Percentiles rank a stretch among this genome's conserved stretches.
These are phyloP conservation scores for Umbelopsis vinacea DNA, from an alignment of 192 early-diverging fungal genomes.

Conservation along the genomic window DNA sequence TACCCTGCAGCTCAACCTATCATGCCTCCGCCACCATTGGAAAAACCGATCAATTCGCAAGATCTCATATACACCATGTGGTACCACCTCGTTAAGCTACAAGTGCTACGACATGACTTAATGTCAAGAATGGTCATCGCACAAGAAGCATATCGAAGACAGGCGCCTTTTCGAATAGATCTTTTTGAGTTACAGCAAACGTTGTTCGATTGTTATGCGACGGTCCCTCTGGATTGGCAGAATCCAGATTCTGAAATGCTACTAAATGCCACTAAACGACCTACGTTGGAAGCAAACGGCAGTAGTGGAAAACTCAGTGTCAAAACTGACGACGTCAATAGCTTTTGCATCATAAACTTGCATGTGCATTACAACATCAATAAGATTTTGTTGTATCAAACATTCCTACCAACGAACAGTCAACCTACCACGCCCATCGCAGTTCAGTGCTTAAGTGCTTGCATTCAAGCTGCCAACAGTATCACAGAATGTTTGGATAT, in stretches of 20 bases:
- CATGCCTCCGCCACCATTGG: constrained; percentile 12
- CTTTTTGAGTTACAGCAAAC: constrained; percentile 2
- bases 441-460: constrained; percentile 6
- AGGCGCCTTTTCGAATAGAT: constrained; percentile 1
- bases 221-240: constrained; percentile 21
- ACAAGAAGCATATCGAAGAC: constrained; percentile 6
- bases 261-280: neutral
- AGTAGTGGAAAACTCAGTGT: neutral
- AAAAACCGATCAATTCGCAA: neutral
- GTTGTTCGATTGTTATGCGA: constrained; percentile 10
- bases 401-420: constrained; percentile 8
- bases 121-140: constrained; percentile 9
- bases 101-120: constrained; percentile 18
- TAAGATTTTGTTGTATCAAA: constrained; percentile 18
- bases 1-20: constrained; percentile 9
- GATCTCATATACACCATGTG: constrained; percentile 16
- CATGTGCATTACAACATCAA: constrained; percentile 27
- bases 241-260: constrained; percentile 11
- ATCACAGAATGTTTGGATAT: constrained; percentile 23
- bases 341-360: constrained; percentile 21
- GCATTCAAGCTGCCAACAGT: constrained; percentile 16
- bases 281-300: neutral
- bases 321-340: neutral
- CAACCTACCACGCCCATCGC: constrained; percentile 11
- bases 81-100: constrained; percentile 24